Conservation (phyloP, 2,329 filamentous ascomycete genomes). For the Aureobasidium sp. region DNA sequence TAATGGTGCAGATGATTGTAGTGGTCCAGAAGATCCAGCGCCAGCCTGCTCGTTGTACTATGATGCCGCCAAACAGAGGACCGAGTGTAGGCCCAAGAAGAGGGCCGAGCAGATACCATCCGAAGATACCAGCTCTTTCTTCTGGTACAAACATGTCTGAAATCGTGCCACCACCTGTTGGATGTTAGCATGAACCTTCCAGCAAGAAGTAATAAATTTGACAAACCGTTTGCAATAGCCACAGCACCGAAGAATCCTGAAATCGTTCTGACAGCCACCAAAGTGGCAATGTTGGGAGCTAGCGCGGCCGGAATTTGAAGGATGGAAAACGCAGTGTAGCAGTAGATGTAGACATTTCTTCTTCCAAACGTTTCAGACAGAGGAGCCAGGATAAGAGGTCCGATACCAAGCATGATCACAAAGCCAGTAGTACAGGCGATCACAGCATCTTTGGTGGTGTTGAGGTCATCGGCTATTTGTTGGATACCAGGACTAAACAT, state of each 20-base stretch:
- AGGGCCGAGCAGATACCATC: slow-evolving; percentile 40
- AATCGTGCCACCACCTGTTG: slow-evolving; percentile 3
- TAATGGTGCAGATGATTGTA: slow-evolving; percentile 36
- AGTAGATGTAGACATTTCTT: slow-evolving; percentile 38
- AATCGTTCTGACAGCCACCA: slow-evolving; percentile 41
- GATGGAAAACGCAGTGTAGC: slow-evolving; percentile 40
- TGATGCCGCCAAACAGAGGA: slow-evolving; percentile 38
- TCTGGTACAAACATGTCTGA: slow-evolving; percentile 43
- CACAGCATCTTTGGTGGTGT: slow-evolving; percentile 36
- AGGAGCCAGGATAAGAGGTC: slow-evolving; percentile 41
- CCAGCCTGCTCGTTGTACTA: slow-evolving; percentile 40
- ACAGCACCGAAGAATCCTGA: slow-evolving; percentile 46
- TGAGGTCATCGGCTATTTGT: slow-evolving; percentile 42
- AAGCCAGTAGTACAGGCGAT: slow-evolving; percentile 47
- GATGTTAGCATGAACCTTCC: not conserved
- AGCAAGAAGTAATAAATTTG: not conserved
- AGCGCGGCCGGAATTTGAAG: slow-evolving; percentile 44
- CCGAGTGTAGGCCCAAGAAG: slow-evolving; percentile 39
- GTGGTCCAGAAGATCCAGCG: slow-evolving; percentile 45
- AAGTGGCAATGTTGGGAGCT: slow-evolving; percentile 39
- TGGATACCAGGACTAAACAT: slow-evolving; percentile 48
- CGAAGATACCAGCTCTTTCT: slow-evolving; percentile 41
- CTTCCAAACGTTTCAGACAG: slow-evolving; percentile 43
- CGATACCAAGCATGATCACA: slow-evolving; percentile 43
- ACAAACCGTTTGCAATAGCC: slow-evolving; percentile 42